Conservation (phyloP, 75 land plant genomes). For the Cupressus sempervirens region DNA sequence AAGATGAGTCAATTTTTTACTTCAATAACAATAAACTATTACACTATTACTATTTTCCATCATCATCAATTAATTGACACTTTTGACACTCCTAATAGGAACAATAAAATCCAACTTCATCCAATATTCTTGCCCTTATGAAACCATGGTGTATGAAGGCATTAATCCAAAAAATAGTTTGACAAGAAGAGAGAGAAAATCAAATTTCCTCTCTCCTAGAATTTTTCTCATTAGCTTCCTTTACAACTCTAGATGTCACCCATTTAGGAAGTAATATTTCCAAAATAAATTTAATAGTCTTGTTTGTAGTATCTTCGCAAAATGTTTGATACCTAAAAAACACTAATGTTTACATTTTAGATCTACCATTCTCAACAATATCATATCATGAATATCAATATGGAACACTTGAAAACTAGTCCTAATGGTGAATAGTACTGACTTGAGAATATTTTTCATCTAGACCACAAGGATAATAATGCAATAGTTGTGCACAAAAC, state of each 20-base stretch:
- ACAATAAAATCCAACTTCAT: background rate
- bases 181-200: background rate
- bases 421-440: background rate
- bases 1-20: background rate
- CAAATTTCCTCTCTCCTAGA: slow-evolving; percentile 15
- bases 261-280: slow-evolving; percentile 28
- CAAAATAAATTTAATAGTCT: slow-evolving; percentile 28
- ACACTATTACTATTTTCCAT: background rate
- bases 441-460: background rate
- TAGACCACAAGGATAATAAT: background rate
- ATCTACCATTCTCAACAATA: background rate
- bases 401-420: background rate
- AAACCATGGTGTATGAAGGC: background rate
- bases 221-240: slow-evolving; percentile 15
- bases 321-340: slow-evolving; percentile 6
- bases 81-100: background rate
- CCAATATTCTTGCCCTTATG: background rate
- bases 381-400: background rate
- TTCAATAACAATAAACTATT: background rate
- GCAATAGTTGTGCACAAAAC: background rate
- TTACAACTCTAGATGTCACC: slow-evolving; percentile 30
- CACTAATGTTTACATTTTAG: background rate
- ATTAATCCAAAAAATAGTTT: background rate
- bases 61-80: background rate
- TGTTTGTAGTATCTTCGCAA: slow-evolving; percentile 19